Base-by-base conservation (phyloP, 495 filamentous ascomycete genomes). In the Rostrohypoxylon terebratum region DNA sequence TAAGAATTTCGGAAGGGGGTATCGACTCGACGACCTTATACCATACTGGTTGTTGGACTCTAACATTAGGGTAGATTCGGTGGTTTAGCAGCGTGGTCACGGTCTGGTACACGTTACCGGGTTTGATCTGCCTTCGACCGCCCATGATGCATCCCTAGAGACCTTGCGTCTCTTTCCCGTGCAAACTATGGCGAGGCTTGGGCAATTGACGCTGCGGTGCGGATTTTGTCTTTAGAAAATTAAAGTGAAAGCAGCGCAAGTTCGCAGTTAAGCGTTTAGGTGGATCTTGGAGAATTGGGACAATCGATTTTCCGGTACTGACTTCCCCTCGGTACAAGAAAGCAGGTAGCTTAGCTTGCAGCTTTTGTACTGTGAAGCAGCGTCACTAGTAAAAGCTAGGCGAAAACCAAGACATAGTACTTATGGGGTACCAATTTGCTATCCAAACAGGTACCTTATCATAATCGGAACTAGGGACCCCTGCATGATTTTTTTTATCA, bases 1-100 rank as follows among this genome's bases (percentile, higher is more conserved):
- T 87, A 55, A 96, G 84, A 28, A 88, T 86, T 81, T 96, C 91
- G 42, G 93, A 81, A 0, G 96, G 95, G 14, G 95, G 94, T 62
- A 96, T 90, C 54, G 88, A 82, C 59, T 86, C 83, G 48, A 98
- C 78, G 9, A 91, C 90, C 38, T 89, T 80, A 77, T 91, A 90
- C 96, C 96, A 98, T 71, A 88, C 81, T 6, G 95, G 94, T 47
- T 89, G 79, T 45, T 78, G 76, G 28, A 77, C 74, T 44, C 45
- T 66, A 28, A 73, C 71, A 6, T 63, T 72, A 54, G 75, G 71
- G 21, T 66, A 45, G 31, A 75, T 68, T 31, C 77, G 75, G 21
- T 77, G 68, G 60, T 75, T 75, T 44, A 79, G 5, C 20, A 73
- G 40, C 13, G 45, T 59, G 42, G 66, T 79, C 23, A 68, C 66